A percentile compares a stretch with the other conserved stretches of the same genome.
These are phyloP conservation scores for Luffa aegyptiaca DNA, from an alignment of 306 rosid genomes.

Conservation along the genomic window DNA sequence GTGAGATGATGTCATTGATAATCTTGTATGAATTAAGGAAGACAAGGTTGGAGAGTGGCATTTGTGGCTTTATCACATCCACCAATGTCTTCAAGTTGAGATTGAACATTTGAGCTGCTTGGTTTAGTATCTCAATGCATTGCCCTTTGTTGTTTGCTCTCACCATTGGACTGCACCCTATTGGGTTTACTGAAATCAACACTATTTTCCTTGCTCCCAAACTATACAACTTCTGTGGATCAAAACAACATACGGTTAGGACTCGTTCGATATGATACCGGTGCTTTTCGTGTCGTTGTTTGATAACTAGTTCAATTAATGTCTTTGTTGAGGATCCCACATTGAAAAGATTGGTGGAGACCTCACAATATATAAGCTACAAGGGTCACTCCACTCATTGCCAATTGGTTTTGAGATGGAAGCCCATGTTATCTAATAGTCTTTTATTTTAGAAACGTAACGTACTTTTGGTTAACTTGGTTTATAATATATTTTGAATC, in stretches of 20 bases:
- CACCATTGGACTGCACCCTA: slow-evolving; percentile 40
- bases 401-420: no score
- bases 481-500: no score
- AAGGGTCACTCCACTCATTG: no score
- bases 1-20: slow-evolving; percentile 23
- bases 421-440: no score
- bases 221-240: slow-evolving; percentile 17
- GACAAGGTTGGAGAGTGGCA: slow-evolving; percentile 24
- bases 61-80: slow-evolving; percentile 13
- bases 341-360: no score
- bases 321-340: no score
- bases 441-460: no score
- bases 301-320: no score
- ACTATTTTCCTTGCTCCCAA: slow-evolving; percentile 35
- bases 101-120: slow-evolving; percentile 35
- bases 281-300: no score
- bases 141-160: slow-evolving; percentile 5
- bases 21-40: slow-evolving; percentile 34
- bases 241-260: neutral
- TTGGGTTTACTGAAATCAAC: slow-evolving; percentile 29
- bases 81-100: slow-evolving; percentile 20
- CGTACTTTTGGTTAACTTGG: no score
- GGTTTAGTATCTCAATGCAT: slow-evolving; percentile 23
- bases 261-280: no score
- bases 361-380: no score